Evolutionary conservation across 164 flowering plant genomes (phyloP).

Genomic region (Kingdonia uniflora): DNA sequence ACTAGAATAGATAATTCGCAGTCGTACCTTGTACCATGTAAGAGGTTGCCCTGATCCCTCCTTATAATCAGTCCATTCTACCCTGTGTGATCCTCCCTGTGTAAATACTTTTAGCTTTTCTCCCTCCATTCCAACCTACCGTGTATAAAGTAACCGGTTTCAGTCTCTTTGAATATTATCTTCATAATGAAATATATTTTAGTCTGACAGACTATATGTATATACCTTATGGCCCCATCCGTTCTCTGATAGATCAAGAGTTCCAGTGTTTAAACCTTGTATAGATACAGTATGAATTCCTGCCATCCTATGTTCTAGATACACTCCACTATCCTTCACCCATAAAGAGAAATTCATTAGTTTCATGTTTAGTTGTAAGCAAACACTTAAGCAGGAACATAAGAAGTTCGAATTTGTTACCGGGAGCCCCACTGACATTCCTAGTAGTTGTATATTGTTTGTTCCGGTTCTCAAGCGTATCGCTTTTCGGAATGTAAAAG

Average conservation of each 20-base stretch:
- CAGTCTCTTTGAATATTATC: neutral
- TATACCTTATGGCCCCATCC: constrained; percentile 66
- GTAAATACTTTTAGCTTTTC: constrained; percentile 41
- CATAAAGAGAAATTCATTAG: constrained; percentile 3
- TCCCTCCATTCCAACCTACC: constrained; percentile 62
- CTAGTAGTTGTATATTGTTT: constrained; percentile 51
- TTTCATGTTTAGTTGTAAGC: neutral
- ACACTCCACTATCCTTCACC: constrained; percentile 79
- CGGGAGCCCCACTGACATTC: constrained; percentile 58
- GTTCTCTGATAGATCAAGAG: constrained; percentile 54
- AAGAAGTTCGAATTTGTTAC: constrained; percentile 18
- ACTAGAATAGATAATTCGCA: no score
- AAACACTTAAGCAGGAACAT: neutral
- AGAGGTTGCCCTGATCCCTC: constrained; percentile 24
- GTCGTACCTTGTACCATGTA: constrained; percentile 85
- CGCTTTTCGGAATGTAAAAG: constrained; percentile 35
- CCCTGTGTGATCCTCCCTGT: constrained; percentile 43
- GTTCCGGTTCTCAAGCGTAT: constrained; percentile 38
- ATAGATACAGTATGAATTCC: constrained; percentile 46
- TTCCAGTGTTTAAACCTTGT: constrained; percentile 76
- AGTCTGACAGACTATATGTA: neutral
- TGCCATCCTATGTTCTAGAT: constrained; percentile 65
- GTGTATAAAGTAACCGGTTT: neutral
- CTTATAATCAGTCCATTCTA: constrained; percentile 34
- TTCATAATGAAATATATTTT: neutral